These are phyloP conservation scores for Saururus chinensis DNA, from an alignment of 164 flowering plant species.

Conservation along the genomic window DNA sequence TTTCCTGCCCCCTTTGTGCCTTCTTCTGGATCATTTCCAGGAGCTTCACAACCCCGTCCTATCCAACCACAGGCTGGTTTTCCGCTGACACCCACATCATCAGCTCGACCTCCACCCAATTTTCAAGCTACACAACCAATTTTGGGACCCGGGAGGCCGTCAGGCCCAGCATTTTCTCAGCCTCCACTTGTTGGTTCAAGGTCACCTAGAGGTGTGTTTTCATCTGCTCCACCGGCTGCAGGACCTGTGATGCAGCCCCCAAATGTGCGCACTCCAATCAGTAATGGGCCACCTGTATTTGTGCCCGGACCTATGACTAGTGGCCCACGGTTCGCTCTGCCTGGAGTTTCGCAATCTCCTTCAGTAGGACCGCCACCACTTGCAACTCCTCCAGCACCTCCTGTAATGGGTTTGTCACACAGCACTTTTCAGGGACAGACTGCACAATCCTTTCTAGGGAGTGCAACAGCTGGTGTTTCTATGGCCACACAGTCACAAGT, in stretches of 20 bases:
- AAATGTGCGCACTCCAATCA: slow-evolving; percentile 17
- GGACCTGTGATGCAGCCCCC: slow-evolving; percentile 29
- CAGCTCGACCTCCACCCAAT: slow-evolving; percentile 20
- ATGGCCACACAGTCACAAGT: slow-evolving; percentile 8
- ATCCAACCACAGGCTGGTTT: slow-evolving; percentile 28
- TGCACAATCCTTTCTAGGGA: slow-evolving; percentile 13
- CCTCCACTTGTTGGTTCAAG: slow-evolving; percentile 40
- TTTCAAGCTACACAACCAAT: slow-evolving; percentile 22
- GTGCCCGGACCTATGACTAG: slow-evolving; percentile 20
- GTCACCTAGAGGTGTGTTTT: slow-evolving; percentile 26
- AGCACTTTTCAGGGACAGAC: slow-evolving; percentile 8
- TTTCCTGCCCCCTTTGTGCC: slow-evolving; percentile 12
- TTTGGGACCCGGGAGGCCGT: slow-evolving; percentile 33
- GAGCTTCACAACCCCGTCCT: slow-evolving; percentile 19
- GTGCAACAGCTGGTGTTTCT: slow-evolving; percentile 12
- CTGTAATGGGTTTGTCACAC: slow-evolving; percentile 15
- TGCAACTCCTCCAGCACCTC: slow-evolving; percentile 34
- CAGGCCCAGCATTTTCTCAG: slow-evolving; percentile 39
- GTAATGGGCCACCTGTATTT: slow-evolving; percentile 55
- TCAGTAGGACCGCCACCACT: slow-evolving; percentile 36
- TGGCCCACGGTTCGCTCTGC: slow-evolving; percentile 33
- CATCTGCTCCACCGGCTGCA: slow-evolving; percentile 21
- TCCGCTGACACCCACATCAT: slow-evolving; percentile 20
- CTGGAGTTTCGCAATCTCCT: slow-evolving; percentile 26
- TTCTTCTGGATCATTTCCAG: slow-evolving; percentile 18